Base-by-base conservation (phyloP, 192 early-diverging fungal genomes). In the Lobosporangium transversale region DNA sequence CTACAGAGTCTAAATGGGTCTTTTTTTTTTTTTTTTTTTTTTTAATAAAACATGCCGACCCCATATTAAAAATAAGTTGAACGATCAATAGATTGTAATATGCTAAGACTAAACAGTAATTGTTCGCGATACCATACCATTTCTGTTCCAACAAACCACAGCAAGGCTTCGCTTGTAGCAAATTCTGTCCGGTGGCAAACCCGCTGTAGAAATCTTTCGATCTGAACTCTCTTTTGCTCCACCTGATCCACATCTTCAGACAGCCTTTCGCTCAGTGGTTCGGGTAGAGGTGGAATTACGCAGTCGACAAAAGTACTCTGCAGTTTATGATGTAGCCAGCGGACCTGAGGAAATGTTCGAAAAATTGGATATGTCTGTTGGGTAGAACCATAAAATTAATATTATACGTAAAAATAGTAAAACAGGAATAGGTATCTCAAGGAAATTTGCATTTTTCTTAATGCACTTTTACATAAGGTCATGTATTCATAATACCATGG, bases 171-270 rank as follows among this genome's bases (percentile, higher is more conserved):
- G 37, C 79, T 62, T 2, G 79, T 62, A 7, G 58, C 62, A 58
- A 86, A 67, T 40, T 75, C 80, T 54, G 49, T 40, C 20, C 84
- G 60, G 33, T 53, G 64, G 20, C 79, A 73, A 26, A 86, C 50
- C 35, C 81, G 81, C 35, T 70, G 69, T 58, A 86, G 57, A 40
- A 82, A 82, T 23, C 84, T 56, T 30, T 69, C 78, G 40, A 83
- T 67, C 31, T 86, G 84, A 12, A 83, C 26, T 6, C 84, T 62
- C 47, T 86, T 86, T n/a, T 81, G 73, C 53, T 86, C 84, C 4
- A 86, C 84, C 17, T 83, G 80, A 68, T 83, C 84, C 62, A 83
- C 82, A 43, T 86, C 84, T 29, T 86, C 84, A 23, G 80, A 82
- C n/a, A 58, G 62, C 21, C 58, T 61, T n/a, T 68, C 37, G 26